Percentiles rank a stretch among this genome's conserved stretches.
phyloP scores from a whole-genome alignment of 2,329 filamentous ascomycete genomes.

The Thelonectria discophora region DNA sequence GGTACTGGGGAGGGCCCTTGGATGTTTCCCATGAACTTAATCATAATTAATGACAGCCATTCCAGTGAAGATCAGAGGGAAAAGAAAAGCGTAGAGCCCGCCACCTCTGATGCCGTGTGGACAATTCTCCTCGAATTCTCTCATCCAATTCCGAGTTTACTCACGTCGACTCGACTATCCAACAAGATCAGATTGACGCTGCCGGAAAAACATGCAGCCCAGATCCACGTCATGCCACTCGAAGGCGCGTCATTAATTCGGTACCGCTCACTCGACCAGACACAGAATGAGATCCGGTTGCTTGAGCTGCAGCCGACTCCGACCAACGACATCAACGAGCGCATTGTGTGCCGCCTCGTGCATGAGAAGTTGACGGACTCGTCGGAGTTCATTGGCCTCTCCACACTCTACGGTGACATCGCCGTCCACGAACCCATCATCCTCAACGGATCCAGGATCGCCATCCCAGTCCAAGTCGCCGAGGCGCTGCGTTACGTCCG shows the following conservation, averaged over 20 bases:
- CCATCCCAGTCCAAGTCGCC: slow-evolving; percentile 30
- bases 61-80: not conserved
- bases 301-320: slow-evolving; percentile 35
- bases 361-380: slow-evolving; percentile 31
- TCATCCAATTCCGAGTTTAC: not conserved
- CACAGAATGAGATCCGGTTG: slow-evolving; percentile 30
- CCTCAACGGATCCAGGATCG: slow-evolving; percentile 28
- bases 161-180: not conserved
- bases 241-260: slow-evolving; percentile 35
- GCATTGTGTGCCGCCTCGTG: slow-evolving; percentile 34
- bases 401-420: slow-evolving; percentile 35
- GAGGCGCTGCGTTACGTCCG: slow-evolving; percentile 36
- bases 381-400: slow-evolving; percentile 36
- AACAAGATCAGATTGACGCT: not conserved
- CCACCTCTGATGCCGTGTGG: not conserved
- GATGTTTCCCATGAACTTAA: not conserved
- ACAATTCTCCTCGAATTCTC: not conserved
- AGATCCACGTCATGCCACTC: slow-evolving; percentile 27
- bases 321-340: slow-evolving; percentile 32
- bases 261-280: slow-evolving; percentile 32
- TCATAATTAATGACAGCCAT: not conserved
- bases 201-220: slow-evolving; percentile 21
- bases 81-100: not conserved
- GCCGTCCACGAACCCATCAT: slow-evolving; percentile 31
- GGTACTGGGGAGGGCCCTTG: not conserved